These are phyloP conservation scores for Phytophthora hybrid DNA, from an alignment of 352 stramenopile genomes.

Conservation along the genomic window DNA sequence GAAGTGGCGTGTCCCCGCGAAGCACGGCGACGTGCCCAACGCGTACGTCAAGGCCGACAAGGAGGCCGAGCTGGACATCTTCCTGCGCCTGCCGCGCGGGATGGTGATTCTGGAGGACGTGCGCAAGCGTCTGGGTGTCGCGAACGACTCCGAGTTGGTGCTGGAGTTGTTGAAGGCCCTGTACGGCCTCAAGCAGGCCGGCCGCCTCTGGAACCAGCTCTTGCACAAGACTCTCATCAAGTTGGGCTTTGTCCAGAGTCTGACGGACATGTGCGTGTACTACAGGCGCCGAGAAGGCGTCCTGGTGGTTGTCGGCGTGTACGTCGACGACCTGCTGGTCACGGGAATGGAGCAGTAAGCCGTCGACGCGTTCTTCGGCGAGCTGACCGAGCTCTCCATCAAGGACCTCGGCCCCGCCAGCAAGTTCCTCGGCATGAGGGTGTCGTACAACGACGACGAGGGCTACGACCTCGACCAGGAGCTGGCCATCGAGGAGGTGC, in stretches of 20 bases:
- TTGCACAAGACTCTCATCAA: too few relatives aligned
- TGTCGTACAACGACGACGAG: constrained; percentile 20
- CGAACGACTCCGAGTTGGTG: too few relatives aligned
- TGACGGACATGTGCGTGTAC: background rate
- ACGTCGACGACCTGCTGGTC: too few relatives aligned
- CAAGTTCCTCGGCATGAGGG: constrained; percentile 43
- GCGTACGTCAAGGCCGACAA: constrained; percentile 40
- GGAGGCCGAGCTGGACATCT: constrained; percentile 14
- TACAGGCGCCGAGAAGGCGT: too few relatives aligned
- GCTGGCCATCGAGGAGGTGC: constrained; percentile 29
- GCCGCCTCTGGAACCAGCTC: too few relatives aligned
- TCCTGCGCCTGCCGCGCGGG: too few relatives aligned
- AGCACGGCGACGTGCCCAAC: constrained; percentile 43
- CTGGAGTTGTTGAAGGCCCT: too few relatives aligned
- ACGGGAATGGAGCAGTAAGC: background rate
- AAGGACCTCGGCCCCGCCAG: constrained; percentile 37
- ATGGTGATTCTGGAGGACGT: too few relatives aligned
- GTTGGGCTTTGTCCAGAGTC: background rate
- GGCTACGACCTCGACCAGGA: constrained; percentile 36
- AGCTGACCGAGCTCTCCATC: constrained; percentile 24
- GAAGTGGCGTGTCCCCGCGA: constrained; percentile 7
- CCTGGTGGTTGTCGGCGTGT: too few relatives aligned
- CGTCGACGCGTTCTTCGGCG: constrained; percentile 22
- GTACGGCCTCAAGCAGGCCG: too few relatives aligned
- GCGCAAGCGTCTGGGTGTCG: too few relatives aligned